A percentile compares a stretch with the other conserved stretches of the same genome.
These are phyloP conservation scores for Nidularia pulvinata DNA, from an alignment of 768 basidiomycete genomes.

Conservation along the genomic window DNA sequence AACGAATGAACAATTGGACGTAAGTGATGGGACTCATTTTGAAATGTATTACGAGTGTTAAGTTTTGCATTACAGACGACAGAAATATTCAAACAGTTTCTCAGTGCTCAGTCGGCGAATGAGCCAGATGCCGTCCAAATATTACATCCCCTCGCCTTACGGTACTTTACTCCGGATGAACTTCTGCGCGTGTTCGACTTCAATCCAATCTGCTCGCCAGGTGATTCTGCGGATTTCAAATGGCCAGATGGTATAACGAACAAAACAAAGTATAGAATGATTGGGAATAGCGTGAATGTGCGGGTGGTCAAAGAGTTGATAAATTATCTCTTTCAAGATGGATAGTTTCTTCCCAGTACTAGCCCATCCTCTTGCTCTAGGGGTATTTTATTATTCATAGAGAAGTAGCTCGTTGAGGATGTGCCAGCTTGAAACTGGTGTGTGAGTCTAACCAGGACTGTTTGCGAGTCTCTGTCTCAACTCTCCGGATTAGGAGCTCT, in stretches of 20 bases:
- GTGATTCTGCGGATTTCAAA: slow-evolving; percentile 28
- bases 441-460: too few species aligned
- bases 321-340: slow-evolving; percentile 47
- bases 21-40: slow-evolving; percentile 20
- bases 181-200: slow-evolving; percentile 71
- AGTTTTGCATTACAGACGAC: slow-evolving; percentile 48
- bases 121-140: slow-evolving; percentile 47
- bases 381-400: too few species aligned
- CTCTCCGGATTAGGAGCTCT: too few species aligned
- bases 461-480: too few species aligned
- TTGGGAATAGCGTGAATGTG: slow-evolving; percentile 87
- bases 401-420: too few species aligned
- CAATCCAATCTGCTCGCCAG: slow-evolving; percentile 18
- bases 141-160: slow-evolving; percentile 57
- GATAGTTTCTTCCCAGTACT: too few species aligned
- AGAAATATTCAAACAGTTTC: slow-evolving; percentile 53
- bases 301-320: slow-evolving; percentile 65
- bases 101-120: slow-evolving; percentile 36
- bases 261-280: slow-evolving; percentile 74
- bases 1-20: slow-evolving; percentile 65
- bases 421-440: too few species aligned
- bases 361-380: too few species aligned
- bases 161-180: slow-evolving; percentile 78
- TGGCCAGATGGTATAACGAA: slow-evolving; percentile 65
- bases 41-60: not conserved